Percentiles rank a stretch among this genome's conserved stretches.
phyloP scores from a whole-genome alignment of 1,284 basidiomycete genomes.

The Rhodotorula sp. region DNA sequence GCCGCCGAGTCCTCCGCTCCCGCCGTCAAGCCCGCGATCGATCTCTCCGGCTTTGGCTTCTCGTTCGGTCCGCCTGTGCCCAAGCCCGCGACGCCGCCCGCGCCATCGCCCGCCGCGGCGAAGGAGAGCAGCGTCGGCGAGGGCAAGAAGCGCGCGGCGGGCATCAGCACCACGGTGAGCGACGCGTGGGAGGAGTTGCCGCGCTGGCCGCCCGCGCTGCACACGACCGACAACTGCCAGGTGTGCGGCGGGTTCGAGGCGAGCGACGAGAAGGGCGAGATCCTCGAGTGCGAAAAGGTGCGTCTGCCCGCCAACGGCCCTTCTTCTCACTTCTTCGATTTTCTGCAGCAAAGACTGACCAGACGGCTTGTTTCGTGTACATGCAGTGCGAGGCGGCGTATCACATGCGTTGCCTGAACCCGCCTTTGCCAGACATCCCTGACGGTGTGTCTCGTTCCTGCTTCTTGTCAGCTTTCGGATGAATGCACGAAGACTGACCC shows the following conservation, averaged over 20 bases:
- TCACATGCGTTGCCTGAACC: conserved; percentile 76
- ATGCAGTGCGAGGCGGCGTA: conserved; percentile 82
- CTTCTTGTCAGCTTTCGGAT: background rate
- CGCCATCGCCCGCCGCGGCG: background rate
- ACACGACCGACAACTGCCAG: conserved; percentile 69
- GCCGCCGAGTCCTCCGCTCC: conserved; percentile 60
- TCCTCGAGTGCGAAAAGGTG: conserved; percentile 85
- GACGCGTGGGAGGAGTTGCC: conserved; percentile 59
- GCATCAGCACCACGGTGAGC: conserved; percentile 23
- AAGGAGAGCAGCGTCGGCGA: background rate
- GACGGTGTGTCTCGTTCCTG: conserved; percentile 59
- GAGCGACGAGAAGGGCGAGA: conserved; percentile 67
- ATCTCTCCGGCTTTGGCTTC: conserved; percentile 41
- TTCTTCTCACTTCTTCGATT: background rate
- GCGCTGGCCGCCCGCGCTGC: conserved; percentile 70
- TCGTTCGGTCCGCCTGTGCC: conserved; percentile 18
- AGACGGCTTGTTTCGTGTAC: no score
- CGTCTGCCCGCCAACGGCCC: background rate
- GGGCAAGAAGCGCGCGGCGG: conserved; percentile 5
- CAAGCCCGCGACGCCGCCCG: background rate
- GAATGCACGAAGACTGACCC: background rate
- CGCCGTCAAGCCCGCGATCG: conserved; percentile 21
- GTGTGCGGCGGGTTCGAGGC: conserved; percentile 60
- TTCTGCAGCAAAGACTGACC: background rate
- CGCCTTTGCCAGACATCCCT: conserved; percentile 73